Percentiles rank a stretch among this genome's conserved stretches.
Evolutionary conservation across 495 filamentous ascomycete genomes (phyloP).

Genomic region (Jackrogersella minutella): DNA sequence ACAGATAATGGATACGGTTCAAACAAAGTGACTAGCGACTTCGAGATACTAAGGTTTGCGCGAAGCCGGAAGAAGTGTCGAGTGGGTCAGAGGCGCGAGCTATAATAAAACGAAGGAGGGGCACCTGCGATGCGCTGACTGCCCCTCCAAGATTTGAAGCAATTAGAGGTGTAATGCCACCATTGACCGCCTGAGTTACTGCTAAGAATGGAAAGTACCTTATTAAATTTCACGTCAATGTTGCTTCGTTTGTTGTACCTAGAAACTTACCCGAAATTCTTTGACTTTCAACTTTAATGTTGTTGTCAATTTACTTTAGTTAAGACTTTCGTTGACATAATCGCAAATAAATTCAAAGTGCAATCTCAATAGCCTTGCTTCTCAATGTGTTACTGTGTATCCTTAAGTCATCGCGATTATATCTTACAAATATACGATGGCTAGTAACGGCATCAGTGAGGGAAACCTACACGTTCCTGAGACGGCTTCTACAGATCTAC

Average conservation of each 20-base stretch:
- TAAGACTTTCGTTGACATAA: background rate
- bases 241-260: background rate
- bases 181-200: conserved; percentile 27
- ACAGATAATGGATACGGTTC: too few relatives aligned
- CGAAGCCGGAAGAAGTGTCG: conserved; percentile 2
- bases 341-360: background rate
- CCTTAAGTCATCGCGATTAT: background rate
- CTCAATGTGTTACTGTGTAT: conserved; percentile 25
- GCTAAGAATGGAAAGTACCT: conserved; percentile 27
- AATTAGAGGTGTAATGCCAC: conserved; percentile 25
- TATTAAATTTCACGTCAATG: conserved; percentile 9
- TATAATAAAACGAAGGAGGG: conserved; percentile 17
- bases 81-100: conserved; percentile 10
- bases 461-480: conserved; percentile 11
- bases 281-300: background rate
- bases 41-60: background rate
- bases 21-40: background rate
- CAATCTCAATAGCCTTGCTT: background rate
- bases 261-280: background rate
- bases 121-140: conserved; percentile 8
- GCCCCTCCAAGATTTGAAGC: conserved; percentile 34
- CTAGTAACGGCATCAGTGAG: conserved; percentile 35
- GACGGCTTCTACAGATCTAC: background rate
- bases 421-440: conserved; percentile 35
- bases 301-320: background rate